Percentiles rank a stretch among this genome's conserved stretches.
Conservation (phyloP, 108 stramenopile genomes). For the Pseudonitzschia pungens region DNA sequence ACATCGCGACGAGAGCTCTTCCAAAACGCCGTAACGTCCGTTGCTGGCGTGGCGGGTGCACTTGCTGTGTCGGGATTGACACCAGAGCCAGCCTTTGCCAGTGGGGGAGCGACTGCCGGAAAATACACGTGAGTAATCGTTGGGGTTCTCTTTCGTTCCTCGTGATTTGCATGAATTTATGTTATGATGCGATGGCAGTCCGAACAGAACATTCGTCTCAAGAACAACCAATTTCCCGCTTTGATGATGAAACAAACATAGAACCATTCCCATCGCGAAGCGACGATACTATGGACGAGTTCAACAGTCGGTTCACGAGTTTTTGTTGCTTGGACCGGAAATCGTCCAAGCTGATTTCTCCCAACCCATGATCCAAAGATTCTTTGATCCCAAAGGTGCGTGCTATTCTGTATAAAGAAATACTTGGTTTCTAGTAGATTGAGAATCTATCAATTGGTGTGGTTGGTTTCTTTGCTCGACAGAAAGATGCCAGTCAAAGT, state of each 20-base stretch:
- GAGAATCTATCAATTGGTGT: too few relatives aligned
- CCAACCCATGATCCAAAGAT: conserved; percentile 48
- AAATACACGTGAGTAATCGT: conserved; percentile 64
- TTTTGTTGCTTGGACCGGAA: conserved; percentile 70
- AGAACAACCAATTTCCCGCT: neutral
- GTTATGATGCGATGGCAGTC: too few relatives aligned
- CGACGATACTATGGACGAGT: conserved; percentile 85
- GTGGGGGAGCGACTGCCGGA: conserved; percentile 85
- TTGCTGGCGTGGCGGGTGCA: conserved; percentile 7
- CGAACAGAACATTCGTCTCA: neutral
- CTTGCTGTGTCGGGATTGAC: neutral
- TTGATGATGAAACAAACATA: conserved; percentile 5
- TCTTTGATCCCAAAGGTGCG: conserved; percentile 48
- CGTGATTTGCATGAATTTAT: too few relatives aligned
- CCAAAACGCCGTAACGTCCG: neutral
- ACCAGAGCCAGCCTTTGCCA: conserved; percentile 37
- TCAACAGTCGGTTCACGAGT: conserved; percentile 76
- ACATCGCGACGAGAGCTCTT: conserved; percentile 8
- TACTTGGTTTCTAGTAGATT: too few relatives aligned
- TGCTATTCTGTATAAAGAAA: neutral
- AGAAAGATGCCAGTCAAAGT: neutral
- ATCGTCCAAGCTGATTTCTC: conserved; percentile 80
- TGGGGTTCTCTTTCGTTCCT: too few relatives aligned
- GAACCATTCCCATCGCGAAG: conserved; percentile 83
- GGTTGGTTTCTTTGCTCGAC: too few relatives aligned